Percentiles rank a stretch among this genome's conserved stretches.
Conservation (phyloP, 352 stramenopile species). For the Globisporangium viniferum region DNA sequence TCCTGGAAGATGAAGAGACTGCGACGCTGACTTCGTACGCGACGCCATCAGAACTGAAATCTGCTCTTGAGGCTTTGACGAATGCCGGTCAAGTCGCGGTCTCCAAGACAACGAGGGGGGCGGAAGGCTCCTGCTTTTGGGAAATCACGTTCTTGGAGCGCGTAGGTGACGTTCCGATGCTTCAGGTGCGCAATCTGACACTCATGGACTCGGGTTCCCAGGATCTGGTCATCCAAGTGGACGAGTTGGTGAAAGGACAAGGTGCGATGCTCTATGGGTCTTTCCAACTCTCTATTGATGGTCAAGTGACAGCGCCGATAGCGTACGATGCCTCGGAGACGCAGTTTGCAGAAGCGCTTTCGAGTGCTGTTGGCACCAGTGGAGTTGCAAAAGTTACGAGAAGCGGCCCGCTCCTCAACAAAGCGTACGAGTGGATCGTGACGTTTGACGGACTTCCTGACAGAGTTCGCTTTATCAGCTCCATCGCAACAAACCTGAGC, state of each 20-base stretch:
- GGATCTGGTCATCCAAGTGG: conserved; percentile 37
- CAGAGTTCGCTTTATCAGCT: conserved; percentile 25
- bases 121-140: conserved; percentile 49
- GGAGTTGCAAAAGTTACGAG: conserved; percentile 23
- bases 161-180: conserved; percentile 43
- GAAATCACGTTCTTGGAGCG: conserved; percentile 53
- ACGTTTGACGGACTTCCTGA: conserved; percentile 32
- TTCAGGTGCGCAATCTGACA: conserved; percentile 40
- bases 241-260: conserved; percentile 45
- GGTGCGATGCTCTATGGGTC: conserved; percentile 36
- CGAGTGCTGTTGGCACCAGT: not conserved
- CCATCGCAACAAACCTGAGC: conserved; percentile 19
- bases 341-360: conserved; percentile 23
- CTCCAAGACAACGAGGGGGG: conserved; percentile 25
- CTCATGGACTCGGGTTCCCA: conserved; percentile 41
- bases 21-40: conserved; percentile 47
- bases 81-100: conserved; percentile 39
- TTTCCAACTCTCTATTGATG: conserved; percentile 46
- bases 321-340: conserved; percentile 34
- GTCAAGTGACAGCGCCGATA: conserved; percentile 18
- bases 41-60: conserved; percentile 34
- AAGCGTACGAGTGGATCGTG: conserved; percentile 39
- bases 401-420: conserved; percentile 39
- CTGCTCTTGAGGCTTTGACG: conserved; percentile 41
- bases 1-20: conserved; percentile 35